Evolutionary conservation across 2,329 filamentous ascomycete genomes (phyloP).

Genomic region (Colletotrichum sp.): DNA sequence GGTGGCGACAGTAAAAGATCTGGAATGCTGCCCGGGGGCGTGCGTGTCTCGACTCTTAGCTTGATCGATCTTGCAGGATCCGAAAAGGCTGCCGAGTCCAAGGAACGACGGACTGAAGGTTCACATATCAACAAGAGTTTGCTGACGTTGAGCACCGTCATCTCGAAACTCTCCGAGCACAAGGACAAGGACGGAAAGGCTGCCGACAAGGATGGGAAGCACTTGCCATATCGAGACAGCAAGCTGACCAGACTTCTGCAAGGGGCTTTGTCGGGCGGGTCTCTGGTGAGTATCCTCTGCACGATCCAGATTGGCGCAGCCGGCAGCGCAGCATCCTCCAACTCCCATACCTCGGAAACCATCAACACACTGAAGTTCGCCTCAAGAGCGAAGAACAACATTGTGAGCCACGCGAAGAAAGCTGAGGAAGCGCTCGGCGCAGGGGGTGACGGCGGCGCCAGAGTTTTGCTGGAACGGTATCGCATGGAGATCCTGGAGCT

Average conservation of each 20-base stretch:
- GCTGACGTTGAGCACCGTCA: slow-evolving; percentile 93
- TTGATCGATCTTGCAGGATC: slow-evolving; percentile 96
- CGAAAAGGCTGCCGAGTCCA: slow-evolving; percentile 93
- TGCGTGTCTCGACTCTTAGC: slow-evolving; percentile 92
- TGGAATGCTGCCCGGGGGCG: slow-evolving; percentile 80
- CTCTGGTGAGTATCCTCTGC: slow-evolving; percentile 95
- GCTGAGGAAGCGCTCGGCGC: slow-evolving; percentile 86
- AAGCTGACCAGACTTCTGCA: slow-evolving; percentile 94
- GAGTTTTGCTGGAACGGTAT: slow-evolving; percentile 90
- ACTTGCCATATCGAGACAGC: slow-evolving; percentile 95
- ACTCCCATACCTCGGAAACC: slow-evolving; percentile 84
- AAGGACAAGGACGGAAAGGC: slow-evolving; percentile 81
- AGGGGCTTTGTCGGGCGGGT: slow-evolving; percentile 89
- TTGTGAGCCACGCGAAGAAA: slow-evolving; percentile 94
- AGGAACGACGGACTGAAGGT: slow-evolving; percentile 91
- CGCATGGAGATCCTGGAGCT: slow-evolving; percentile 90
- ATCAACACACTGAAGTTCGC: slow-evolving; percentile 97
- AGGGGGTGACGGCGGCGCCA: slow-evolving; percentile 83
- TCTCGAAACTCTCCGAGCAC: slow-evolving; percentile 86
- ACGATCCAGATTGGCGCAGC: slow-evolving; percentile 89
- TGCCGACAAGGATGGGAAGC: slow-evolving; percentile 83
- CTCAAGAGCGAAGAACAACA: slow-evolving; percentile 95
- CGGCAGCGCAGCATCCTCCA: slow-evolving; percentile 72
- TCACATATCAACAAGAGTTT: slow-evolving; percentile 99
- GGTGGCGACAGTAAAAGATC: slow-evolving; percentile 67